Evolutionary conservation across 768 basidiomycete genomes (phyloP).

Genomic region (Crucibulum laeve): DNA sequence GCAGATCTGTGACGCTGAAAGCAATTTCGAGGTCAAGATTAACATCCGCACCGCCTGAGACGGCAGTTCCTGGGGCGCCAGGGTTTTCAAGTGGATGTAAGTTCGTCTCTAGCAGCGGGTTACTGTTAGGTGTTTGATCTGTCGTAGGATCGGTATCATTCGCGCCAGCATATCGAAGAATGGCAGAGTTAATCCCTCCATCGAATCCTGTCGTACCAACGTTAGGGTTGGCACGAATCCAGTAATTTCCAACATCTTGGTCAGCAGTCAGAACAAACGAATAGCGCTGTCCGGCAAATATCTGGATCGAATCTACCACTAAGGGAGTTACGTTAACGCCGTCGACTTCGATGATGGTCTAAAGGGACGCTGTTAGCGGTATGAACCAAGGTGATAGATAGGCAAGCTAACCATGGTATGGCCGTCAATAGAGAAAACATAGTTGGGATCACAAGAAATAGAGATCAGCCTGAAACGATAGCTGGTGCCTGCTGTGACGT

Average conservation of each 20-base stretch:
- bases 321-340: slow-evolving; percentile 33
- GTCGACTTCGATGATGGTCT: slow-evolving; percentile 44
- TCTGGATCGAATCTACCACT: slow-evolving; percentile 32
- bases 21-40: slow-evolving; percentile 4
- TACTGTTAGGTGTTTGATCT: slow-evolving; percentile 10
- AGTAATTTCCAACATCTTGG: slow-evolving; percentile 39
- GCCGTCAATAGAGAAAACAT: slow-evolving; percentile 39
- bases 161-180: slow-evolving; percentile 36
- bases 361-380: slow-evolving; percentile 37
- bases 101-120: slow-evolving; percentile 30
- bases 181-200: slow-evolving; percentile 30
- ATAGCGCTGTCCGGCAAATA: slow-evolving; percentile 39
- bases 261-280: slow-evolving; percentile 33
- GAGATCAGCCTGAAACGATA: slow-evolving; percentile 25
- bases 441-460: slow-evolving; percentile 26
- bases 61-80: slow-evolving; percentile 23
- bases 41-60: slow-evolving; percentile 36
- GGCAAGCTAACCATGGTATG: slow-evolving; percentile 23
- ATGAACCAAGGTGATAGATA: slow-evolving; percentile 18
- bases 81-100: slow-evolving; percentile 32
- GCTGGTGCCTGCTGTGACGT: slow-evolving; percentile 25
- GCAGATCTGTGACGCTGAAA: slow-evolving; percentile 25
- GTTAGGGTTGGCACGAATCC: slow-evolving; percentile 26
- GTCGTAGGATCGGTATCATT: slow-evolving; percentile 37
- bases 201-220: slow-evolving; percentile 17